A percentile compares a stretch with the other conserved stretches of the same genome.
These are phyloP conservation scores for Pyrenochaeta sp. DNA, from an alignment of 2,329 filamentous ascomycete genomes.

Conservation along the genomic window DNA sequence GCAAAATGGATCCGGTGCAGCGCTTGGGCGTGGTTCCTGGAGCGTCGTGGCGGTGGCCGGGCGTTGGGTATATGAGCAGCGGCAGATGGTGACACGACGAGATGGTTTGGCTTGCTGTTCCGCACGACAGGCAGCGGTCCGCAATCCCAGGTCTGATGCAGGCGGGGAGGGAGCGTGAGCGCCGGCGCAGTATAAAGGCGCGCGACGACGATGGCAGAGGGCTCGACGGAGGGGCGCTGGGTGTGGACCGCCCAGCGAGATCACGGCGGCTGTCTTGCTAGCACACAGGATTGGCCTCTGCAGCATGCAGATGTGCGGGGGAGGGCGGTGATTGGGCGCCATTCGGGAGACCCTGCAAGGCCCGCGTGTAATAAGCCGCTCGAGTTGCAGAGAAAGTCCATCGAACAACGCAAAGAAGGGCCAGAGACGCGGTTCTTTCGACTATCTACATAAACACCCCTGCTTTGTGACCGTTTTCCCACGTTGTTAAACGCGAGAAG, in stretches of 20 bases:
- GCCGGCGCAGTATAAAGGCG: too few relatives aligned
- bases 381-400: conserved; percentile 18
- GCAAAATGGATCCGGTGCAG: neutral
- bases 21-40: too few relatives aligned
- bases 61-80: too few relatives aligned
- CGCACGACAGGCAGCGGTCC: conserved; percentile 25
- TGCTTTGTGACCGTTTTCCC: conserved; percentile 33
- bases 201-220: conserved; percentile 1
- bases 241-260: too few relatives aligned
- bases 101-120: conserved; percentile 16
- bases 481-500: conserved; percentile 44
- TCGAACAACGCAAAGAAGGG: conserved; percentile 27
- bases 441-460: conserved; percentile 27
- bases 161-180: conserved; percentile 5
- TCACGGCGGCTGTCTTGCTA: conserved; percentile 29
- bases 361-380: conserved; percentile 31
- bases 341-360: conserved; percentile 32
- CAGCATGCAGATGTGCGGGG: too few relatives aligned
- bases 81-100: conserved; percentile 17
- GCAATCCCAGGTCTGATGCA: too few relatives aligned
- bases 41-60: too few relatives aligned
- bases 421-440: conserved; percentile 37
- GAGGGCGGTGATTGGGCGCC: too few relatives aligned
- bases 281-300: conserved; percentile 24
- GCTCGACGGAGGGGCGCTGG: too few relatives aligned